Conservation (phyloP, 1,284 basidiomycete genomes). For the Heterobasidion parviporum region DNA sequence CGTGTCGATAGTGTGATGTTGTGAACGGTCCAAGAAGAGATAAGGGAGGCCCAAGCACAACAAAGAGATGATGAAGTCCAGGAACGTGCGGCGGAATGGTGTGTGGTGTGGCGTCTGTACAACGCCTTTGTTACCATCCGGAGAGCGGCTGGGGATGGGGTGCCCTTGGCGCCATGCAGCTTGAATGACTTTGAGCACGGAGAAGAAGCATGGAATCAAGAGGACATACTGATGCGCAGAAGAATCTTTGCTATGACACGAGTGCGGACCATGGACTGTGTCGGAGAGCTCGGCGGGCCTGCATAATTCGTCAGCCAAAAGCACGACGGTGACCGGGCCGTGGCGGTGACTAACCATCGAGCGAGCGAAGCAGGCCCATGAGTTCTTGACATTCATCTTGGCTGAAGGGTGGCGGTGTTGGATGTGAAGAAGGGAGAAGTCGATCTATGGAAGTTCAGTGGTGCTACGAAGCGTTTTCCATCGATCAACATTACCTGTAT, state of each 20-base stretch:
- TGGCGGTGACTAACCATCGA: conserved; percentile 19
- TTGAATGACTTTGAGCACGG: conserved; percentile 1
- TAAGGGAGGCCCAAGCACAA: conserved; percentile 70
- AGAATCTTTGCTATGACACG: conserved; percentile 61
- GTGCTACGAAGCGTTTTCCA: neutral
- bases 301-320: conserved; percentile 12
- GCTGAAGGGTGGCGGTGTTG: conserved; percentile 53
- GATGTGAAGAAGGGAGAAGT: conserved; percentile 47
- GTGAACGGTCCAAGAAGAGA: conserved; percentile 49
- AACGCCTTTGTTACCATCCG: conserved; percentile 51
- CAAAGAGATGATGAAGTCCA: conserved; percentile 51
- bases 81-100: conserved; percentile 37
- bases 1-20: conserved; percentile 42
- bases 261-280: conserved; percentile 47
- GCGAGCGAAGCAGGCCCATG: conserved; percentile 48
- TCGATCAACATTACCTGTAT: conserved; percentile 40
- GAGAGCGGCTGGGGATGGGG: conserved; percentile 21
- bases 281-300: conserved; percentile 28
- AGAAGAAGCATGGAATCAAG: neutral
- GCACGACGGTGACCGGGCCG: neutral
- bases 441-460: conserved; percentile 36
- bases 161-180: conserved; percentile 62
- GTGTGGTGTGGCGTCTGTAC: conserved; percentile 22
- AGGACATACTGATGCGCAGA: conserved; percentile 49
- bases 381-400: conserved; percentile 70